Evolutionary conservation across 129 eudicot genomes (phyloP), one percentile per base, ranked within the genome.

Genomic region (Escallonia herrerae): DNA sequence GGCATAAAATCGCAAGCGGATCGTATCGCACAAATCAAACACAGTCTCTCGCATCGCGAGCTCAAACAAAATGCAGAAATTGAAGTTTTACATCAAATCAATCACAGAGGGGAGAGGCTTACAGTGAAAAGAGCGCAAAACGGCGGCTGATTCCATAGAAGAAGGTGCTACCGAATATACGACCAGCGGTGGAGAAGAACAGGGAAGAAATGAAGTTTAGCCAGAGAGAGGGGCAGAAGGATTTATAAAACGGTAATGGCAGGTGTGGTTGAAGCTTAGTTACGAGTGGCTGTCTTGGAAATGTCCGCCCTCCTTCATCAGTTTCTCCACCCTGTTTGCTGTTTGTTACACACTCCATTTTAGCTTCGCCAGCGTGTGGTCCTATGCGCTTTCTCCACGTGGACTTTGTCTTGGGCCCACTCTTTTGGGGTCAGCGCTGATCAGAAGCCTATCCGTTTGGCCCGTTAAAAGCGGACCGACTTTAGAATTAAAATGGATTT

Each of bases 61-160:
- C 33, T 22, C 33, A 22, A 22, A 22, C 33, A 22, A 22, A 22
- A 22, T 22, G 33, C 33, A 22, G 33, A 22, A 22, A 22, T 22
- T 1, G 33, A 22, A 22, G 33, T 22, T 0, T 1, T 1, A 22
- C 33, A 22, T 1, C 33, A 22, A 22, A 22, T 22, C 1, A 22
- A 0, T 0, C 33, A 22, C 33, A 11, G 44, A 43, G 43, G 43
- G 37, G 67, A 45, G 56, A 63, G 54, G 58, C 55, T 65, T 71
- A 87, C 95, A 78, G 43, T 80, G 76, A 68, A 90, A 82, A 13
- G 97, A 77, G 68, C 86, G 97, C 44, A 77, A 82, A 65, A 78
- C 79, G 65, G 87, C 90, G 67, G 93, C 94, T 65, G 95, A 78
- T 74, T 91, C 97, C 97, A 91, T 84, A 15, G 44, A 45, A 33